Percentiles rank a stretch among this genome's conserved stretches.
Conservation (phyloP, 1,284 basidiomycete species). For the Ustilago loliicola region DNA sequence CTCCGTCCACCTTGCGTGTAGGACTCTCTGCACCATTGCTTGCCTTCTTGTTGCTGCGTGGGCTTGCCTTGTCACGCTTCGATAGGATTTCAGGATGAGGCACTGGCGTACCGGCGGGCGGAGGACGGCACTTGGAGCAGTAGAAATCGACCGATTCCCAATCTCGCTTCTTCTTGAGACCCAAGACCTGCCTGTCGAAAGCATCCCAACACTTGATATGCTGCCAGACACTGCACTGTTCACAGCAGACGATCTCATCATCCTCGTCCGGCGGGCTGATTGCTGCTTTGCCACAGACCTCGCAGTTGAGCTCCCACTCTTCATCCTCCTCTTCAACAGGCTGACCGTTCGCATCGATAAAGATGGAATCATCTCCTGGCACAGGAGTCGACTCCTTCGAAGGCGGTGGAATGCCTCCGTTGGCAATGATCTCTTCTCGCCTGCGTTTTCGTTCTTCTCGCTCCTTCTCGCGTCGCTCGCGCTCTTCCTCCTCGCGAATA, state of each 20-base stretch:
- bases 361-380: constrained; percentile 12
- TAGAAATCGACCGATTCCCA: constrained; percentile 63
- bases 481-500: constrained; percentile 60
- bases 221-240: constrained; percentile 80
- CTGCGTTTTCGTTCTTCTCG: constrained; percentile 74
- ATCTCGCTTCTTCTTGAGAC: constrained; percentile 48
- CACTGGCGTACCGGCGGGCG: constrained; percentile 32
- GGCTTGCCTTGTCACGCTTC: constrained; percentile 32
- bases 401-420: constrained; percentile 48
- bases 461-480: constrained; percentile 54
- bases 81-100: constrained; percentile 38
- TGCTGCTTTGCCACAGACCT: constrained; percentile 80
- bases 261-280: constrained; percentile 79
- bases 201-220: constrained; percentile 69
- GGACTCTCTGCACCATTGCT: constrained; percentile 35
- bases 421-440: constrained; percentile 76
- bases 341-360: constrained; percentile 12
- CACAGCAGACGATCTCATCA: constrained; percentile 82
- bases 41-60: constrained; percentile 26
- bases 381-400: constrained; percentile 45
- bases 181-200: constrained; percentile 56
- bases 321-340: constrained; percentile 71
- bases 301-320: constrained; percentile 86
- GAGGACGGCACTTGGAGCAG: constrained; percentile 58
- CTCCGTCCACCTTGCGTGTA: constrained; percentile 11